Conservation (phyloP, 352 stramenopile genomes). For the Phytophthora lateralis region DNA sequence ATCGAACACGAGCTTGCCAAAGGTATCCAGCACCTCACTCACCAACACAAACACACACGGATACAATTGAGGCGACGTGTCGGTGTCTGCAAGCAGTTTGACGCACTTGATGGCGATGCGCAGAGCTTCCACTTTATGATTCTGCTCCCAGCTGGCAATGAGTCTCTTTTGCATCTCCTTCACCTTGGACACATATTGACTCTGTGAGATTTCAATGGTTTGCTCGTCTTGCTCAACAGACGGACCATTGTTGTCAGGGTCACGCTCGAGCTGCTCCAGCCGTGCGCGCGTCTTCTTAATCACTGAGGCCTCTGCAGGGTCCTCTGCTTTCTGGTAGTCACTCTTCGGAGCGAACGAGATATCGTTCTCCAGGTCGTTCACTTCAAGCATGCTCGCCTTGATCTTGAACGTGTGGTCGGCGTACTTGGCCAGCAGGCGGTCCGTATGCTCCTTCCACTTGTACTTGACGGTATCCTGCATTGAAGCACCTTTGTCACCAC, state of each 20-base stretch:
- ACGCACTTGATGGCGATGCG: constrained; percentile 92
- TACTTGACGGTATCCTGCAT: constrained; percentile 49
- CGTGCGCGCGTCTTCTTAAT: constrained; percentile 75
- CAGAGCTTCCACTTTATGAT: constrained; percentile 88
- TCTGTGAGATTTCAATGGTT: constrained; percentile 81
- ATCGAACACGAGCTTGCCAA: constrained; percentile 87
- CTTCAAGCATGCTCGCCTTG: constrained; percentile 82
- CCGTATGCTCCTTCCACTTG: constrained; percentile 72
- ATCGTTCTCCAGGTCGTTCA: constrained; percentile 65
- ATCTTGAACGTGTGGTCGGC: constrained; percentile 75
- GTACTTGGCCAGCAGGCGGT: constrained; percentile 68
- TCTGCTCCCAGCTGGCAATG: constrained; percentile 74
- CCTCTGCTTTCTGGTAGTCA: constrained; percentile 44
- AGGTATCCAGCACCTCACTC: constrained; percentile 87
- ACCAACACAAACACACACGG: constrained; percentile 90
- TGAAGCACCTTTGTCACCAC: neutral
- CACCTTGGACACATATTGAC: constrained; percentile 82
- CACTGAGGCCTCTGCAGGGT: constrained; percentile 42
- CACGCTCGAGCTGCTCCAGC: constrained; percentile 65
- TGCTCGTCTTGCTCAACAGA: constrained; percentile 28
- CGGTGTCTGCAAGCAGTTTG: constrained; percentile 86
- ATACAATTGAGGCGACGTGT: constrained; percentile 83
- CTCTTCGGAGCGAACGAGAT: constrained; percentile 48
- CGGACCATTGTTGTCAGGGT: constrained; percentile 1
- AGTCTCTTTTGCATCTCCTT: constrained; percentile 78